A percentile compares a stretch with the other conserved stretches of the same genome.
These are phyloP conservation scores for Metschnikowia peoriensis DNA, from an alignment of 805 yeast species.

Conservation along the genomic window DNA sequence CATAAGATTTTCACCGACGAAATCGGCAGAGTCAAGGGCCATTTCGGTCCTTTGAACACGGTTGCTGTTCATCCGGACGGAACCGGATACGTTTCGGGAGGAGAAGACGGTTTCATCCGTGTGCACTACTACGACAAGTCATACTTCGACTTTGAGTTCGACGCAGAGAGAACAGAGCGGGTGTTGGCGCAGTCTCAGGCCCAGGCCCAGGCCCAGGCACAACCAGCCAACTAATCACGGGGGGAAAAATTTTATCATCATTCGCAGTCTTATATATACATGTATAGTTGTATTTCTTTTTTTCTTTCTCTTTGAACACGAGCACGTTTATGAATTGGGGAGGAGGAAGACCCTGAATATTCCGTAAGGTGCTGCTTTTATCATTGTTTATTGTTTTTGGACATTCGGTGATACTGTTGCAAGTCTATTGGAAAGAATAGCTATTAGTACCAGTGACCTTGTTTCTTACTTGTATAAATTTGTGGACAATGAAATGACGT, in stretches of 20 bases:
- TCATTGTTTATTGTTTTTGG: no score
- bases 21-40: constrained; percentile 96
- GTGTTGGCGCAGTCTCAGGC: constrained; percentile 32
- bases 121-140: constrained; percentile 90
- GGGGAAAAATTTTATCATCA: not conserved
- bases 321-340: no score
- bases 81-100: constrained; percentile 91
- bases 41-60: constrained; percentile 96
- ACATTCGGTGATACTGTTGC: no score
- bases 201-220: constrained; percentile 8
- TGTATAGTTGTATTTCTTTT: no score
- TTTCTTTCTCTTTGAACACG: no score
- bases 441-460: no score
- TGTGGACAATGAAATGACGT: no score
- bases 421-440: no score
- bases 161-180: constrained; percentile 71
- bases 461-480: no score
- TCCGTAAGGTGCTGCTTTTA: no score
- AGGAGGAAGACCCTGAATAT: no score
- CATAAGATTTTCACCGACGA: constrained; percentile 95
- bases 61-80: constrained; percentile 95
- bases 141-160: constrained; percentile 90
- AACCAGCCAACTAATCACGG: constrained; percentile 2
- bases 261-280: not conserved
- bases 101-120: constrained; percentile 97